Base-by-base conservation (phyloP, 768 basidiomycete species). In the Lentinus tigrinus region DNA sequence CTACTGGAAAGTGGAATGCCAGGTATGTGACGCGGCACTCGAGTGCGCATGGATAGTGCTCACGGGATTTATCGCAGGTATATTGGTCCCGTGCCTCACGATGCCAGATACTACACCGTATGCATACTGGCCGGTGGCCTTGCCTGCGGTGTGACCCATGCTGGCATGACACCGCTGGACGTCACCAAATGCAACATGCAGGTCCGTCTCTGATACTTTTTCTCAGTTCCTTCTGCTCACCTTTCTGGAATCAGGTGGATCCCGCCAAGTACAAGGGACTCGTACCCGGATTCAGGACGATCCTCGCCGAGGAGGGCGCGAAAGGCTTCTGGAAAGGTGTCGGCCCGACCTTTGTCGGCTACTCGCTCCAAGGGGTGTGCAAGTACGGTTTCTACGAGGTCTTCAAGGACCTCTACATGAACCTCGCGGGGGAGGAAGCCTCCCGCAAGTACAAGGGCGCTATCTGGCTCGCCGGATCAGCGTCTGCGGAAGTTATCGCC, bases 351-450 rank as follows among this genome's bases (percentile, higher is more conserved):
- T 80, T 94, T 62, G 79, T 96, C 75, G 94, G 95, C 62, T 95
- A 95, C 80, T 92, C 93, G 9, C 82, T 94, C 67, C 95, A 97
- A 78, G 95, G 95, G 72, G 87, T 95, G 85, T 94, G 95, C 89
- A 98, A 98, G 78, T 97, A 93, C 74, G 95, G 95, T 78, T 90
- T 95, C 73, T 97, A 97, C 74, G 95, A 98, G 77, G 73, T 90
- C 70, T 98, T 95, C 90, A 98, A 96, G 82, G 95, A 97, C 74
- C 57, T 71, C 62, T 95, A 95, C 83, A 85, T 85, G 81, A 95
- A 95, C 83, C 70, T 88, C 64, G 87, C 93, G 60, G 95, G 95
- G 51, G 87, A 95, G 74, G 91, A 93, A 71, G 77, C 82, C 40
- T 72, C 89, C 26, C 73, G 81, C 54, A 86, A 93, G 66, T 93